A percentile compares a stretch with the other conserved stretches of the same genome.
phyloP scores from a whole-genome alignment of 495 filamentous ascomycete species.

The Xylaria nigripes region DNA sequence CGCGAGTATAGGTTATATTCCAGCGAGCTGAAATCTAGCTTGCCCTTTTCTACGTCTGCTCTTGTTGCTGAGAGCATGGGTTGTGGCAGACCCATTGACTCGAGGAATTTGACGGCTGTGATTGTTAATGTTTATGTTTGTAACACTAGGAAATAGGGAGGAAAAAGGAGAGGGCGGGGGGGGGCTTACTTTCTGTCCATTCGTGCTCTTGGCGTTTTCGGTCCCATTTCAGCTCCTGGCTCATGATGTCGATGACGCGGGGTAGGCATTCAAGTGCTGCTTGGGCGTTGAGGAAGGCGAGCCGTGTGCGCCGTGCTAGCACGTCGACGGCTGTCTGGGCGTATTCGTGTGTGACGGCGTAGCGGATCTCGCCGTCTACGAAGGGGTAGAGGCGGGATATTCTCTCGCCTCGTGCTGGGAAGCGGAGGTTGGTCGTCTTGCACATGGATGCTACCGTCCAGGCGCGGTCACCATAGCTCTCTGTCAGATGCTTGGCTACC shows the following conservation, averaged over 20 bases:
- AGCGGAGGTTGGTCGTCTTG: constrained; percentile 70
- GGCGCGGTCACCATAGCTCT: constrained; percentile 88
- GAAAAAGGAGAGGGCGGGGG: not conserved
- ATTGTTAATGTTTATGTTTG: not conserved
- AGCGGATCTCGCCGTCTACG: constrained; percentile 92
- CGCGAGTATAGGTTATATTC: constrained; percentile 69
- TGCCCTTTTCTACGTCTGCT: constrained; percentile 70
- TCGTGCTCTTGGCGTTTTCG: constrained; percentile 64
- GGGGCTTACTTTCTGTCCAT: constrained; percentile 63
- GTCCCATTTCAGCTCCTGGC: constrained; percentile 78
- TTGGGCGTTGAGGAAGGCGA: constrained; percentile 94
- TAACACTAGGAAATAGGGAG: not conserved
- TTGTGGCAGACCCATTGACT: constrained; percentile 80
- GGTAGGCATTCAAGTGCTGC: constrained; percentile 89
- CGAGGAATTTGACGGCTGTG: constrained; percentile 60
- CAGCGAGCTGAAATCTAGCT: constrained; percentile 58
- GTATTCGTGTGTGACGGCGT: constrained; percentile 84
- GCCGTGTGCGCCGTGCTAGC: constrained; percentile 73
- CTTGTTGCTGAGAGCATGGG: constrained; percentile 62
- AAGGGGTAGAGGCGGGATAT: constrained; percentile 83
- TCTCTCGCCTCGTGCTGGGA: constrained; percentile 79
- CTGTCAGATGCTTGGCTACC: constrained; percentile 82
- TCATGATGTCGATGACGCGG: constrained; percentile 87
- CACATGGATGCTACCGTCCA: constrained; percentile 91
- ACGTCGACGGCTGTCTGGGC: constrained; percentile 92